Conservation (phyloP, 306 rosid genomes). For the Prunus mume region DNA sequence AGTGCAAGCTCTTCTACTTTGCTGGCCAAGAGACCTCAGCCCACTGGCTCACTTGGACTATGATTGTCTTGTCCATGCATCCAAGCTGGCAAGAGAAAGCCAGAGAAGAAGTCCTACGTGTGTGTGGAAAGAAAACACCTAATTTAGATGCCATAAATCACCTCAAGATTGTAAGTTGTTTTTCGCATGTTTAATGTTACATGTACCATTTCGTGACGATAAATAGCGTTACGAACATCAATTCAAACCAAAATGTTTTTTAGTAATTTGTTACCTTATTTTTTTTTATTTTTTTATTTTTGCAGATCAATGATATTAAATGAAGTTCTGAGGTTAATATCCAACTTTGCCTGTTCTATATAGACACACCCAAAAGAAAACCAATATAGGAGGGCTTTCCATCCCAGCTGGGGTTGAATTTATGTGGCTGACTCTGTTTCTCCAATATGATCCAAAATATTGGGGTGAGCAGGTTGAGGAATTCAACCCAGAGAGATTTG, state of each 20-base stretch:
- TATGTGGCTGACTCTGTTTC: constrained; percentile 9
- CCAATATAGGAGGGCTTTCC: constrained; percentile 24
- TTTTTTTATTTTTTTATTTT: no score
- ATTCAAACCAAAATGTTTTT: no score
- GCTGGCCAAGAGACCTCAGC: constrained; percentile 53
- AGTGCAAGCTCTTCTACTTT: constrained; percentile 52
- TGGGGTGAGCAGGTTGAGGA: constrained; percentile 37
- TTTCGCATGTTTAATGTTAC: background rate
- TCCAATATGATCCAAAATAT: constrained; percentile 30
- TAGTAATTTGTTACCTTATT: background rate
- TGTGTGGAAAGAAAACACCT: constrained; percentile 27
- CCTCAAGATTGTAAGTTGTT: constrained; percentile 32
- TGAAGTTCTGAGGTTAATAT: constrained; percentile 17
- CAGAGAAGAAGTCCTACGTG: constrained; percentile 29
- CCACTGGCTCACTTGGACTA: constrained; percentile 42
- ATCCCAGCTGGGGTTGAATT: constrained; percentile 39
- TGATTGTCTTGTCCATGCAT: constrained; percentile 38
- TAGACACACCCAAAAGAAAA: background rate
- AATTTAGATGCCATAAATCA: constrained; percentile 30
- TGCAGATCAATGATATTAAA: constrained; percentile 15
- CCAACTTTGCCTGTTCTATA: background rate
- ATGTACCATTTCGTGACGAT: background rate
- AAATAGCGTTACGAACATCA: no score
- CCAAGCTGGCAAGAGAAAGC: constrained; percentile 53
- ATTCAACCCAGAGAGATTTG: constrained; percentile 47